Base-by-base conservation (phyloP, 257 asterid species). In the Leptodermis oblonga region DNA sequence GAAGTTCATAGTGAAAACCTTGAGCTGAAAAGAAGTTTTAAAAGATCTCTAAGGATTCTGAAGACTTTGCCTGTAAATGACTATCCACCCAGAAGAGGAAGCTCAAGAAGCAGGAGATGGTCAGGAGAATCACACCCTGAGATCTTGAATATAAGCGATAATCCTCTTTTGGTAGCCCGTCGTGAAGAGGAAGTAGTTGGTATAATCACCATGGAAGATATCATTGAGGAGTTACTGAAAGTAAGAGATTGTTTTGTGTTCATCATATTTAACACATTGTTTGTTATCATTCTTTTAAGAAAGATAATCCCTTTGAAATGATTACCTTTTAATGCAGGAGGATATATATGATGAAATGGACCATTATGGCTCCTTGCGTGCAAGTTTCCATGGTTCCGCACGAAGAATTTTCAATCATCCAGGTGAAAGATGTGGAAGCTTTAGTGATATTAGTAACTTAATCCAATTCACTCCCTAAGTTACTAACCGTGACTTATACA, bases 191-290 rank as follows among this genome's bases (percentile, higher is more conserved):
- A 76, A 66, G 70, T 80, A 3, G 73, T 80, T 20, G 81, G 84
- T 28, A 67, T 80, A 41, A 80, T 80, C 41, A 80, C 84, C 25
- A 70, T 80, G 84, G 84, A 80, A 80, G 84, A 80, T 73, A 76
- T 80, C 66, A 80, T 80, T 25, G 79, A 76, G 69, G 70, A 80
- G 70, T 77, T 80, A 49, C 73, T 76, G 17, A 65, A 76, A 43
- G 80, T 76, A 73, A 55, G 67, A n/a, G 5, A 28, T 7, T 46
- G 25, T 33, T 23, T 4, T 39, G 23, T 49, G 58, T 59, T 3
- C 18, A 45, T 69, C n/a, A 1, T 30, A 14, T 10, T 43, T 15
- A 70, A 11, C 34, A 30, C 26, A 17, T 23, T 45, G 2, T 31
- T 14, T 22, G 18, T 10, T 26, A 3, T 34, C 12, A 12, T 14